Percentiles rank a stretch among this genome's conserved stretches.
Conservation (phyloP, 2,329 filamentous ascomycete genomes). For the Aspergillus aculeatus region DNA sequence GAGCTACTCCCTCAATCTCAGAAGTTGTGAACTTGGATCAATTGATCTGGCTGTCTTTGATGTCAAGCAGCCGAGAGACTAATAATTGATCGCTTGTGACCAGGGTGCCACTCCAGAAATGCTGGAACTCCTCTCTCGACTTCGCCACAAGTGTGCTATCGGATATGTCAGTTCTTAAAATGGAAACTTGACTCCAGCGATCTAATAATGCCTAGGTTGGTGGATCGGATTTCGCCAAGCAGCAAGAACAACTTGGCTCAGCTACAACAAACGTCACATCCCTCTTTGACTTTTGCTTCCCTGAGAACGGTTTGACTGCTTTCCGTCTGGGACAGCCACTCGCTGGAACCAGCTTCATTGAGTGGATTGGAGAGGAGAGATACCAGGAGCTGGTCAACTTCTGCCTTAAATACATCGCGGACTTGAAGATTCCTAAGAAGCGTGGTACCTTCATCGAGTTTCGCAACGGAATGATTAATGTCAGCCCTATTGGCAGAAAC, state of each 20-base stretch:
- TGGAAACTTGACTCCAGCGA: background rate
- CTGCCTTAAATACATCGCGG: conserved; percentile 60
- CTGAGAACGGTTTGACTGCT: conserved; percentile 93
- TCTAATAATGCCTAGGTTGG: conserved; percentile 56
- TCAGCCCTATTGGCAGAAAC: conserved; percentile 71
- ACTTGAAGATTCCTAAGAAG: conserved; percentile 62
- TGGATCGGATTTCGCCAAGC: conserved; percentile 87
- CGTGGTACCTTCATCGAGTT: conserved; percentile 67
- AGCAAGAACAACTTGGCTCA: conserved; percentile 90
- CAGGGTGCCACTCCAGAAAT: conserved; percentile 76
- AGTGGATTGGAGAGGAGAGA: conserved; percentile 81
- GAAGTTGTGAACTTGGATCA: background rate
- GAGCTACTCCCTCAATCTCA: conserved; percentile 1
- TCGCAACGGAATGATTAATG: conserved; percentile 65
- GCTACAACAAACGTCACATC: conserved; percentile 67
- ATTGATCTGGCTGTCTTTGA: background rate
- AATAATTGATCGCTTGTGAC: background rate
- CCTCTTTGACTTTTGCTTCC: conserved; percentile 97
- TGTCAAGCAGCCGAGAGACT: background rate
- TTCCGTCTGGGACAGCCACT: conserved; percentile 78
- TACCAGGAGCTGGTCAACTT: conserved; percentile 63
- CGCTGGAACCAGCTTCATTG: conserved; percentile 80
- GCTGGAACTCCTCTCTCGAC: conserved; percentile 71
- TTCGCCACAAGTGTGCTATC: conserved; percentile 61
- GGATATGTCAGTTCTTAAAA: conserved; percentile 28